Evolutionary conservation across 2,329 filamentous ascomycete species (phyloP), one percentile per base, ranked within the genome.

Genomic region (Graphilbum ipis-grandicollis): DNA sequence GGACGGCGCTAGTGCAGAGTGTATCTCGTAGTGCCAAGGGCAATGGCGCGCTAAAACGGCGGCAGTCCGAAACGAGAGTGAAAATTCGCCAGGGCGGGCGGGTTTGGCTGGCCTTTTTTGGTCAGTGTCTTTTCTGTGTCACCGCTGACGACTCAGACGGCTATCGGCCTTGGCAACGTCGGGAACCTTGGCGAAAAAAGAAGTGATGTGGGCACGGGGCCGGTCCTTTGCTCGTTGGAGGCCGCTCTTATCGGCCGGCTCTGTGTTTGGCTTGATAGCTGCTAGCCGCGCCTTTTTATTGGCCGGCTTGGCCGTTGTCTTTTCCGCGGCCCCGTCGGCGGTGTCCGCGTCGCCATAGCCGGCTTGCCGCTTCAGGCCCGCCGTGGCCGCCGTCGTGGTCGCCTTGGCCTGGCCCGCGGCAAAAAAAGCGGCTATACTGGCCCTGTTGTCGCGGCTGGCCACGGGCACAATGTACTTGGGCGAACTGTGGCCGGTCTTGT

Each of bases 351-450:
- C n/a, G n/a, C n/a, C n/a, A n/a, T n/a, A n/a, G n/a, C n/a, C n/a
- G n/a, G n/a, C n/a, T n/a, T n/a, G n/a, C n/a, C n/a, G n/a, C n/a
- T n/a, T n/a, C 21, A 10, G 21, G 21, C 21, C 21, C 21, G 21
- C 21, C 6, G 21, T 23, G 21, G 21, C 21, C 21, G 21, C 21
- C 21, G 21, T 10, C 21, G 21, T 10, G 6, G 10, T 10, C 21
- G 21, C 21, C 21, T 5, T 10, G 6, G 21, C 21, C 26, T 13
- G 8, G 26, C 10, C 63, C 31, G 73, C 79, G 8, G 67, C 67
- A 50, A 96, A 96, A 62, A 93, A 94, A 48, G 93, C 93, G 33
- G 80, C 81, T 54, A 96, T 96, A 46, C 90, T 94, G 35, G 68
- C 75, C 59, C 92, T 94, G 55, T 94, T 94, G 49, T 86, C 80